Percentiles rank a stretch among this genome's conserved stretches.
These are phyloP conservation scores for Flaveria linearis DNA, from an alignment of 129 eudicot genomes.

Conservation along the genomic window DNA sequence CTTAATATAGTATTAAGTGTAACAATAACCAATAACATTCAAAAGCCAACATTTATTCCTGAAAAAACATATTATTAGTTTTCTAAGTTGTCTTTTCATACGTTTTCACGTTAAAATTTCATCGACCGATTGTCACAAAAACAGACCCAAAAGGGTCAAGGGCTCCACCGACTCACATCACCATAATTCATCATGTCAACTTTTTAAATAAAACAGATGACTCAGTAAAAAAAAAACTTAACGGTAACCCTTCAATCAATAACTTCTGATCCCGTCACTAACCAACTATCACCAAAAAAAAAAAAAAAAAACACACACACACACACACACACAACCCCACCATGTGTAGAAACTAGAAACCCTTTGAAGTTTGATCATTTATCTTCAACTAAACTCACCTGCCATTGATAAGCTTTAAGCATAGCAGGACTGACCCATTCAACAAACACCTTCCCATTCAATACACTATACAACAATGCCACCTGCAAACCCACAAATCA, in stretches of 20 bases:
- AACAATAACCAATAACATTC: neutral
- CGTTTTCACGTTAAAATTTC: no score
- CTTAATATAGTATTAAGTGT: neutral
- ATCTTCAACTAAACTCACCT: neutral
- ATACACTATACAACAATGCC: conserved; percentile 66
- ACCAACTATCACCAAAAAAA: no score
- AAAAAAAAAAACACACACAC: neutral
- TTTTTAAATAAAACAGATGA: no score
- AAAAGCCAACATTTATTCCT: neutral
- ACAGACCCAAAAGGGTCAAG: neutral
- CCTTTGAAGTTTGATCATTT: neutral
- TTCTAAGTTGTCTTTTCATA: neutral
- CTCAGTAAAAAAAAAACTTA: no score
- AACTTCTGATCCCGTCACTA: no score
- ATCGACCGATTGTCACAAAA: neutral
- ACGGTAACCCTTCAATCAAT: no score
- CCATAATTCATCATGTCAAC: neutral
- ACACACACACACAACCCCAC: conserved; percentile 9
- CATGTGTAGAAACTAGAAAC: neutral
- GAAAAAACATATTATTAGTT: neutral
- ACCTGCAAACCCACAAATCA: conserved; percentile 41
- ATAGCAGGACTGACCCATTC: conserved; percentile 95
- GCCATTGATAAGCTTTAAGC: conserved; percentile 61
- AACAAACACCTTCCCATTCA: conserved; percentile 74
- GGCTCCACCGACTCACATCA: neutral